Base-by-base conservation (phyloP, 768 basidiomycete genomes). In the Rhodotorula babjevae region DNA sequence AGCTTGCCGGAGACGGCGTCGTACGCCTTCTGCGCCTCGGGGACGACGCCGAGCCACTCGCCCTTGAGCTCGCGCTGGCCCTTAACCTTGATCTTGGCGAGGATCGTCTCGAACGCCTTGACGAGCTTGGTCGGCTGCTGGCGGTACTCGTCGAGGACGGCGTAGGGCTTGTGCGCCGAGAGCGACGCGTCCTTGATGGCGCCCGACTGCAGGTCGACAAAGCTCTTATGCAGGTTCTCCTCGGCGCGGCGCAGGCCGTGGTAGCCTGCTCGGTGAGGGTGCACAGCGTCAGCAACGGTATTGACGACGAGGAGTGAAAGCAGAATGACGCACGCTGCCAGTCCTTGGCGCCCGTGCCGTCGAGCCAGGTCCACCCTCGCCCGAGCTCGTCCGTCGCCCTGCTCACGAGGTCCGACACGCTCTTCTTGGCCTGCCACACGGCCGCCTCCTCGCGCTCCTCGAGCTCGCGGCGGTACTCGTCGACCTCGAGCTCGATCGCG, bases 331-430 rank as follows among this genome's bases (percentile, higher is more conserved):
- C 29, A 74, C 73, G 70, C n/a, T 72, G 63, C 77, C 77, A 78
- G 46, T 78, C 77, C 56, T 71, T 68, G 62, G 69, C 58, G 23
- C 69, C 72, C 3, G 74, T 74, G 31, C 75, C 72, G 61, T 78
- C 77, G 49, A 78, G 68, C 76, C 60, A 61, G 10, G 60, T 61
- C 42, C 44, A 61, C 10, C 60, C 60, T 0, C 27, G 42, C 0
- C 16, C 16, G 25, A 52, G 33, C 56, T 69, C 46, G n/a, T 68
- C 67, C 69, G 71, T 71, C 23, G 76, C 77, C 65, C 75, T 73
- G 27, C 27, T 64, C 11, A 77, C 74, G 18, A 77, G 71, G 44
- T 58, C 60, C 33, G 55, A 36, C 14, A 77, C 50, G 0, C 74
- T 73, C 49, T 67, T 55, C 47, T 63, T 49, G 25, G 76, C 76